Base-by-base conservation (phyloP, 129 eudicot genomes). In the Lactuca sativa region DNA sequence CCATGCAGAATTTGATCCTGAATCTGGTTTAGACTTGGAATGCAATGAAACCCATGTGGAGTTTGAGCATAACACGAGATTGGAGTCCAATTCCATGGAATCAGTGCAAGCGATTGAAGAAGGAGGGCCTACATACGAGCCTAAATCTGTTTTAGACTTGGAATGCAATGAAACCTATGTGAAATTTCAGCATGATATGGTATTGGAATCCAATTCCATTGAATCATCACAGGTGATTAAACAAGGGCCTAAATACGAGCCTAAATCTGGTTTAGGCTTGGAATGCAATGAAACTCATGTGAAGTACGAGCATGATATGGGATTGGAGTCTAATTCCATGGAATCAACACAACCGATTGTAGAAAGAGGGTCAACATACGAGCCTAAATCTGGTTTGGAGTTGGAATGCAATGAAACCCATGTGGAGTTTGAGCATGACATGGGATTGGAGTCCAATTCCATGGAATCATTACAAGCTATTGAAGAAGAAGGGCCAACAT, bases 301-400 rank as follows among this genome's bases (percentile, higher is more conserved):
- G 30, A 25, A 53, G 58, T n/a, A n/a, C 58, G 30, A 53, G 30
- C 58, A 53, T 5, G 30, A 15, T 15, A 66, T 38, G 69, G 54
- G 71, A 55, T 38, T 18, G 40, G 34, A 66, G 8, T 15, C 83
- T 52, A 52, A 31, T 73, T 73, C 53, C 70, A 21, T 30, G 31
- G 77, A 33, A 77, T 71, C 77, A 59, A 37, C 68, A 59, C 54
- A 75, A 2, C 62, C 38, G 60, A 51, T 47, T 25, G 30, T 25
- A 25, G 11, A 67, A 32, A 55, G 9, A 58, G 61, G n/a, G n/a
- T 9, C 12, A 66, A 6, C 30, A 25, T 25, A 25, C 30, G 25
- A 56, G 30, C 44, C 57, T 70, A 57, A 8, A 7, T 70, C 56
- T 40, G 5, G 63, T 58, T 57, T 43, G 44, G 55, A 70, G 25